Evolutionary conservation across 805 yeast genomes (phyloP).

Genomic region (Metschnikowia continentalis): DNA sequence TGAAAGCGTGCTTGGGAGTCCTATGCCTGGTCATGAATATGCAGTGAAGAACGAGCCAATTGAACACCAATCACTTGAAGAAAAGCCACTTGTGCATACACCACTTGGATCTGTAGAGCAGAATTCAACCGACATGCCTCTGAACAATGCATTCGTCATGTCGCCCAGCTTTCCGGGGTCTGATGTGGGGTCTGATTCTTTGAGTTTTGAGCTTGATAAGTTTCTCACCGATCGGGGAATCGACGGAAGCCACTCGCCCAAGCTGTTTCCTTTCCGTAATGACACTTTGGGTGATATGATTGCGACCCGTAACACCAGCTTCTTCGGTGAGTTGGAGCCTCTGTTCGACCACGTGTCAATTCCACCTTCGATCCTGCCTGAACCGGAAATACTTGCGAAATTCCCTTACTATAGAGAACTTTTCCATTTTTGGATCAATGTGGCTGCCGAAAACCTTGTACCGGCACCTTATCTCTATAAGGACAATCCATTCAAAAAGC

Average conservation of each 20-base stretch:
- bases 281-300: background rate
- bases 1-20: background rate
- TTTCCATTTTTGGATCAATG: constrained; percentile 58
- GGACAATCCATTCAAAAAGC: constrained; percentile 61
- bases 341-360: constrained; percentile 16
- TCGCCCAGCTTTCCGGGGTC: background rate
- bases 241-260: background rate
- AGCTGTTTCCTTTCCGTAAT: background rate
- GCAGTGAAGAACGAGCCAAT: background rate
- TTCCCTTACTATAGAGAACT: constrained; percentile 59
- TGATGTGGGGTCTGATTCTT: background rate
- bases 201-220: constrained; percentile 2
- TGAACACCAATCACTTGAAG: background rate
- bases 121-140: background rate
- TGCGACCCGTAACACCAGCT: background rate
- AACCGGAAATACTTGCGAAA: constrained; percentile 57
- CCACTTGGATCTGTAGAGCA: background rate
- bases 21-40: background rate
- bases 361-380: constrained; percentile 31
- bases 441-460: constrained; percentile 57
- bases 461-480: constrained; percentile 60
- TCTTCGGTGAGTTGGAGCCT: background rate
- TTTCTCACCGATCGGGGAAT: background rate
- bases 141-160: background rate
- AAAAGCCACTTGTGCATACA: background rate